These are phyloP conservation scores for Trichosanthes cucumerina DNA, from an alignment of 306 rosid genomes.

Conservation along the genomic window DNA sequence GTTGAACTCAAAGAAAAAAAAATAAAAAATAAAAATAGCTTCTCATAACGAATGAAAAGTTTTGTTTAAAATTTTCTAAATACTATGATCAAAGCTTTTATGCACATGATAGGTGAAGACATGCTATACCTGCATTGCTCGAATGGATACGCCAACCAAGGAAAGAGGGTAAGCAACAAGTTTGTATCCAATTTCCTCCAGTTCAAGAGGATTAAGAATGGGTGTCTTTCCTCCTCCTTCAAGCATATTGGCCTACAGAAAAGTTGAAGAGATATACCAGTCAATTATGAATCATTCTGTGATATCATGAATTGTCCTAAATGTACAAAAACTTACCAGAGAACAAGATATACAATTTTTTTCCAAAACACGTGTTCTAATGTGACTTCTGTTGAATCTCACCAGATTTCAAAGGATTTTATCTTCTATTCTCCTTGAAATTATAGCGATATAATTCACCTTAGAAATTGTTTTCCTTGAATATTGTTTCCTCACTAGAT, in stretches of 20 bases:
- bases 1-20: too few relatives aligned
- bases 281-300: neutral
- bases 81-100: neutral
- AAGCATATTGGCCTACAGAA: conserved; percentile 76
- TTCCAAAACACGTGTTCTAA: neutral
- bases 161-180: conserved; percentile 85
- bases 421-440: neutral
- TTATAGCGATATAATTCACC: neutral
- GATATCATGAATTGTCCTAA: neutral
- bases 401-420: neutral
- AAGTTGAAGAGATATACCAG: neutral
- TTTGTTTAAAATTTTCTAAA: neutral
- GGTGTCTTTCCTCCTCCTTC: conserved; percentile 99
- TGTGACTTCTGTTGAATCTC: neutral
- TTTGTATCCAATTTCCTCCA: conserved; percentile 72
- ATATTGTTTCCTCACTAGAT: neutral
- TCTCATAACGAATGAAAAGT: neutral
- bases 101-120: neutral
- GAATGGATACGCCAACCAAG: conserved; percentile 76
- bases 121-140: conserved; percentile 70
- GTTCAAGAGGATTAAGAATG: conserved; percentile 59
- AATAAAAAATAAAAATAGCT: too few relatives aligned
- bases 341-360: neutral
- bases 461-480: neutral
- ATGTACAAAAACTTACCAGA: neutral